Base-by-base conservation (phyloP, 805 yeast genomes). In the Brettanomyces anomalus region DNA sequence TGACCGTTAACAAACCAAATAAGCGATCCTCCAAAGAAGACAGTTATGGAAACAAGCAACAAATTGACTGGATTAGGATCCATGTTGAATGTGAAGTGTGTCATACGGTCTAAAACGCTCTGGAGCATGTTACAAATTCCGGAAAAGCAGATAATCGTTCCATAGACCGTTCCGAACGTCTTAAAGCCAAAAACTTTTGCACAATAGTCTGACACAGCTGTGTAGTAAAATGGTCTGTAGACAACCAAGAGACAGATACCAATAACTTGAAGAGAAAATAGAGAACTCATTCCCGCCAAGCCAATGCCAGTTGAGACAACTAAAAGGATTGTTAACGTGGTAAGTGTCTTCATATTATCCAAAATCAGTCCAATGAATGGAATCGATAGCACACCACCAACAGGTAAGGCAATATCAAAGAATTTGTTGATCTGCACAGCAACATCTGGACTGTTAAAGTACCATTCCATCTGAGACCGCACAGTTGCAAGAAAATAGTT, bases 181-280 rank as follows among this genome's bases (percentile, higher is more conserved):
- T 78, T 81, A 61, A 84, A 88, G 0, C 97, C 97, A 65, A 90
- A 89, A 28, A 89, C 90, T 58, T 89, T 89, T 24, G 95, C 94
- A 54, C 88, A 76, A 60, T 81, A 87, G 61, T 90, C 97, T 1
- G 95, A 84, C 5, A 88, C 86, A 2, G 94, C 85, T 2, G 97
- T 89, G 62, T 89, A 90, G 57, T 85, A 88, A 56, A 89, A 85
- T 10, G 97, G 96, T 60, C 97, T 73, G 62, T 85, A 88, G 2
- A 85, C 68, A 10, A 87, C 97, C 50, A 89, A 66, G 26, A 84
- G 49, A 2, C 78, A 51, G 36, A 89, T 83, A 3, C 95, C 95
- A 1, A 74, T 36, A 37, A 83, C 70, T 35, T 89, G 88, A 2
- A 76, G 69, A 7, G 43, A n/a, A 40, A 54, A 51, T 8, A 47